Percentiles rank a stretch among this genome's conserved stretches.
phyloP scores from a whole-genome alignment of 2,329 filamentous ascomycete genomes.

The Xylariaceae sp. region DNA sequence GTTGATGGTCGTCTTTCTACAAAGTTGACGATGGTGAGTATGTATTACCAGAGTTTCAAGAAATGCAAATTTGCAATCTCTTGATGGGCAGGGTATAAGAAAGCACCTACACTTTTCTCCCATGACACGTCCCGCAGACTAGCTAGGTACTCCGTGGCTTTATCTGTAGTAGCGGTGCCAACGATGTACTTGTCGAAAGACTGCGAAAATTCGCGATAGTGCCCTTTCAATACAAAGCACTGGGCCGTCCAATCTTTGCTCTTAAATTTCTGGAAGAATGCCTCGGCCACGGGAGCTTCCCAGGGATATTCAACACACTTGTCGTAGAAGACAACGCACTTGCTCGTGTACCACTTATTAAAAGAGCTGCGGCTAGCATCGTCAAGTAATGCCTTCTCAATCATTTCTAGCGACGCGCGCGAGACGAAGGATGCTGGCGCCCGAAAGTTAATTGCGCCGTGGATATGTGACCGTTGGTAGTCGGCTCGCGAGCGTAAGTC shows the following conservation, averaged over 20 bases:
- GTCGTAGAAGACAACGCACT: slow-evolving; percentile 53
- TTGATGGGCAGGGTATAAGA: neutral
- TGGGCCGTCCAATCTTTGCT: slow-evolving; percentile 49
- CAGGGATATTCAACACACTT: slow-evolving; percentile 47
- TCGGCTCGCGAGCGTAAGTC: slow-evolving; percentile 48
- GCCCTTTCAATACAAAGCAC: slow-evolving; percentile 54
- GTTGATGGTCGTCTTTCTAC: slow-evolving; percentile 33
- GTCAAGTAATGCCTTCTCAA: slow-evolving; percentile 49
- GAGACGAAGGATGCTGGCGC: slow-evolving; percentile 49
- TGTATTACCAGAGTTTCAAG: neutral
- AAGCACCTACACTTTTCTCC: slow-evolving; percentile 33
- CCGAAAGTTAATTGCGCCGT: slow-evolving; percentile 51
- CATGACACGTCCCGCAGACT: slow-evolving; percentile 35
- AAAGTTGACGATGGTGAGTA: neutral
- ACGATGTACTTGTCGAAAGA: slow-evolving; percentile 52
- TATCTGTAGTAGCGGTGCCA: slow-evolving; percentile 41
- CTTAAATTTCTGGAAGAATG: slow-evolving; percentile 45
- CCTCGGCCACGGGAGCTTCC: slow-evolving; percentile 50
- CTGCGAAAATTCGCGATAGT: slow-evolving; percentile 53
- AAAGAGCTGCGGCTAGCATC: slow-evolving; percentile 47
- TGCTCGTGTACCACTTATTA: slow-evolving; percentile 44
- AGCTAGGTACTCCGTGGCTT: slow-evolving; percentile 40
- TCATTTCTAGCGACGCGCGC: slow-evolving; percentile 47
- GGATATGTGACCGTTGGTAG: slow-evolving; percentile 51
- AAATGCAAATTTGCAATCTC: neutral